Evolutionary conservation across 1,139 yeast genomes (phyloP), one percentile per base, ranked within the genome.

Genomic region (Debaryomyces subglobosus): DNA sequence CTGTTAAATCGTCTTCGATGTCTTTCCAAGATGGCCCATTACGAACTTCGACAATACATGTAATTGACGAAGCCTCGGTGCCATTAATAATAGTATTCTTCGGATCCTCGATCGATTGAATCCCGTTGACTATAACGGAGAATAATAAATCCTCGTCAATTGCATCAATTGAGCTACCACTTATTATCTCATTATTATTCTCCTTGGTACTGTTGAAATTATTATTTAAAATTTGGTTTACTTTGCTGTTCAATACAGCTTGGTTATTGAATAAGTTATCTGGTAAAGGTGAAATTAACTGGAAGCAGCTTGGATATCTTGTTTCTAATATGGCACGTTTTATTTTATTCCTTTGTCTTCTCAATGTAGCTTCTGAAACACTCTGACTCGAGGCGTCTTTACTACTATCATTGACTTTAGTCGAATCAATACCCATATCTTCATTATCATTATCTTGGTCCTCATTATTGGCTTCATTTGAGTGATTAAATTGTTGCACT

Each of bases 1-100:
- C 61, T 1, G 56, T 47, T 24, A 60, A 50, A 18, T 69, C 74
- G 13, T 71, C 72, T 9, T 64, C 70, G 39, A 63, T 67, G 16
- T 60, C 64, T 3, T 63, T 61, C 80, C 80, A 75, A 5, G 68
- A 59, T n/a, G 69, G 68, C 4, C 79, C 80, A 57, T 76, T 76
- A 39, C 81, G 56, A 0, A 75, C 71, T 52, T 76, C 81, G 2
- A 76, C 65, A 1, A 69, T 64, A 2, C 52, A 46, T n/a, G 41
- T 46, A 34, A 41, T 29, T 13, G 37, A 39, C 12, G 30, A 10
- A 9, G 21, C 27, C 9, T 35, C n/a, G 2, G 12, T 8, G 4
- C 13, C 43, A 18, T 30, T 30, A 13, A 40, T 40, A 2, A 40
- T 40, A 21, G 36, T 7, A 3, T 13, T n/a, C 5, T 24, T 40